Evolutionary conservation across 208 protist genomes (phyloP).

Genomic region (Vickermania spadyakhi): DNA sequence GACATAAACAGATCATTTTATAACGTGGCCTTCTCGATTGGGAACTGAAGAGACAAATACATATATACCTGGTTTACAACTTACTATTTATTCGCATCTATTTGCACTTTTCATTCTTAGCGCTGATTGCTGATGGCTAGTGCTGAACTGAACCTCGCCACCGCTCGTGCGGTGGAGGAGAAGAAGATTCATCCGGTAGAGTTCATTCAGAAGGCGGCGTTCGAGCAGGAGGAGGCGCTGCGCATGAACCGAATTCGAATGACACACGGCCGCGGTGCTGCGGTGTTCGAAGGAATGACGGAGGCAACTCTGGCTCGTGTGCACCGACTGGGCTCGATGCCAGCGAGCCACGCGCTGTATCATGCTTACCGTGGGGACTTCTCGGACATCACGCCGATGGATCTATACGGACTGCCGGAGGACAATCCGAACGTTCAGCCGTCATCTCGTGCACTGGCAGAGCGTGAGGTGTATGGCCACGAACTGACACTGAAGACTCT

Average conservation of each 20-base stretch:
- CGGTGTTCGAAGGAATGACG: constrained; percentile 56
- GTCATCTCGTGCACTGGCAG: constrained; percentile 58
- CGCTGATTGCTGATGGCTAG: constrained; percentile 16
- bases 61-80: no score
- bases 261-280: constrained; percentile 65
- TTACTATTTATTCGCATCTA: no score
- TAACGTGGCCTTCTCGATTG: no score
- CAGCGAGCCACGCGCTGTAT: constrained; percentile 69
- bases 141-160: constrained; percentile 44
- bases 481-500: constrained; percentile 84
- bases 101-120: no score
- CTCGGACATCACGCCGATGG: constrained; percentile 45
- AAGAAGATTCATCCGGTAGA: constrained; percentile 76
- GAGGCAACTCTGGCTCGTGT: constrained; percentile 62
- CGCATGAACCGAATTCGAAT: constrained; percentile 78
- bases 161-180: constrained; percentile 35
- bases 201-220: constrained; percentile 65
- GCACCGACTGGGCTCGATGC: constrained; percentile 63
- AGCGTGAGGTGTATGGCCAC: constrained; percentile 67
- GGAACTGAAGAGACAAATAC: no score
- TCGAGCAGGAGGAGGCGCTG: constrained; percentile 63
- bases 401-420: constrained; percentile 75
- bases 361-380: constrained; percentile 69
- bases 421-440: constrained; percentile 83
- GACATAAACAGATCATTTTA: no score